Base-by-base conservation (phyloP, 441 rosid genomes). In the Euphorbia corollata region DNA sequence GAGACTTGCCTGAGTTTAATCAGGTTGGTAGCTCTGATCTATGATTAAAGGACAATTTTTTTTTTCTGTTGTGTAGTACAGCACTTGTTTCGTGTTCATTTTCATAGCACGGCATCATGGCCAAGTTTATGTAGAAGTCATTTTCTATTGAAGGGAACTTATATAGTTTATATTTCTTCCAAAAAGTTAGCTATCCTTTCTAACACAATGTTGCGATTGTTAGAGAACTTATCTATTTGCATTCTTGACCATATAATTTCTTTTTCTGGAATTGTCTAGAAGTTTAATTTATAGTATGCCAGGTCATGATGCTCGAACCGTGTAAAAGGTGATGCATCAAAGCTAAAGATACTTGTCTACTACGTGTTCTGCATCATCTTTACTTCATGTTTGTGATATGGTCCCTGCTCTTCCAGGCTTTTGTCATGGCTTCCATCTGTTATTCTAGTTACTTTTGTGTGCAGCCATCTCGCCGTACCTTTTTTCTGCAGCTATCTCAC, bases 1-100 rank as follows among this genome's bases (percentile, higher is more conserved):
- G 96, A 64, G 99, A 95, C 78, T 81, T 95, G 71, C 85, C 96
- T 0, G 98, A 95, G 82, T 95, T 80, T 81, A 95, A 95, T 83
- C 99, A 95, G 96, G 99, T 95, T 79, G 60, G 80, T 72, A 51
- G 63, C 43, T 64, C 18, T 61, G 18, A 64, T 38, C 68, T 22
- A 50, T 68, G 27, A 64, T 18, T 22, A 19, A 23, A 47, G 43
- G 58, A 5, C 45, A 0, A 36, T 27, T 65, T 69, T 23, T 74
- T 23, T 71, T 67, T 20, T 32, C 16, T 34, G 43, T 48, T 20
- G 61, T n/a, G 36, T 63, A 18, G 64, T 16, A 19, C 50, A 69
- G 27, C 12, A 61, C 34, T 18, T 8, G 53, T 30, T 13, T 58
- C 16, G 7, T 70, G 13, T 41, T 22, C 59, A 32, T 70, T 8